These are phyloP conservation scores for Solanum boliviense DNA, from an alignment of 257 asterid species.

Conservation along the genomic window DNA sequence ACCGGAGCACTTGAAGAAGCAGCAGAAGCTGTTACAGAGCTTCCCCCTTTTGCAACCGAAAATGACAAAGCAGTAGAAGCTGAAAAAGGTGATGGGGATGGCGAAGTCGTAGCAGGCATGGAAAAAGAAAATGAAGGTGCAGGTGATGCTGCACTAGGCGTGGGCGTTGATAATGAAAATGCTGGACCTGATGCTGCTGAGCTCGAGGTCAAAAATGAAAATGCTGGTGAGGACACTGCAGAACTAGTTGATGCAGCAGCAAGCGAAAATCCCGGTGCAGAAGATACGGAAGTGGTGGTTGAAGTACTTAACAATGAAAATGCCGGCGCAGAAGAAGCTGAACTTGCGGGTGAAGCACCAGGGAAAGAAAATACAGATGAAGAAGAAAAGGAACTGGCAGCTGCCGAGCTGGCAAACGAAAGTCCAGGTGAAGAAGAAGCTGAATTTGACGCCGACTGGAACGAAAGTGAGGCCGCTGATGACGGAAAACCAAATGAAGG, in stretches of 20 bases:
- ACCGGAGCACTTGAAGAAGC: constrained; percentile 28
- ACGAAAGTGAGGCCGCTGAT: neutral
- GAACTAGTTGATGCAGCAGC: constrained; percentile 24
- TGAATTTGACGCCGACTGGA: neutral
- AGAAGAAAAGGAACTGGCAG: neutral
- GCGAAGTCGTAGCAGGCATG: constrained; percentile 1
- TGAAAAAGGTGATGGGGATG: constrained; percentile 7
- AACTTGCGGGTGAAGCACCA: neutral
- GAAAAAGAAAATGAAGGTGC: constrained; percentile 5
- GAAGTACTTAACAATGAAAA: neutral
- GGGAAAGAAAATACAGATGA: constrained; percentile 8
- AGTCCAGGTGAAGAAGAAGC: constrained; percentile 8
- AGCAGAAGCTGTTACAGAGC: constrained; percentile 10
- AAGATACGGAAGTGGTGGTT: constrained; percentile 7
- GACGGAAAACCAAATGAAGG: constrained; percentile 13
- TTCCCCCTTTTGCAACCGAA: constrained; percentile 16
- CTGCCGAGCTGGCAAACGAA: constrained; percentile 2
- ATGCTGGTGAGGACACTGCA: constrained; percentile 28
- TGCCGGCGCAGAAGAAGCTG: constrained; percentile 2
- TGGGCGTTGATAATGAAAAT: constrained; percentile 1
- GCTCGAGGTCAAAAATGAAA: constrained; percentile 24
- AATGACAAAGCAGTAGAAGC: constrained; percentile 8
- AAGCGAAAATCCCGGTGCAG: constrained; percentile 16
- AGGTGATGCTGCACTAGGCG: neutral
- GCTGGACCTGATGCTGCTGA: constrained; percentile 29